Conservation (phyloP, 2,329 filamentous ascomycete genomes). For the Penicillium sp. region DNA sequence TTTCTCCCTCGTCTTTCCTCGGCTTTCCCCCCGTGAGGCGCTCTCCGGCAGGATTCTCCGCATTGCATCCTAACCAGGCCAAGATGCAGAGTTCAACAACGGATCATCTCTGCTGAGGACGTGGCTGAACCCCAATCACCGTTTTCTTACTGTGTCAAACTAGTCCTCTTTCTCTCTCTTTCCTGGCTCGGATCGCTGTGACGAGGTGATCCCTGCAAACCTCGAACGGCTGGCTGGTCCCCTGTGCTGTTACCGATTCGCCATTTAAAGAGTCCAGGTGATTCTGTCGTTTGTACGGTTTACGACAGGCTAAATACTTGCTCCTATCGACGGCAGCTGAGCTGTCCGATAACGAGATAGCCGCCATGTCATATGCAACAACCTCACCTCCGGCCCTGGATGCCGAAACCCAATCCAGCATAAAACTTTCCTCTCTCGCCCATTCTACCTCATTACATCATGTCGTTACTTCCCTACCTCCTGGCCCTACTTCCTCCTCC, state of each 20-base stretch:
- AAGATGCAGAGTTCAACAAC: constrained; percentile 47
- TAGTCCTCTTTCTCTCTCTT: constrained; percentile 29
- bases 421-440: constrained; percentile 35
- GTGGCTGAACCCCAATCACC: constrained; percentile 35
- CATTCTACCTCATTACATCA: constrained; percentile 36
- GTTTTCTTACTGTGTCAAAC: constrained; percentile 29
- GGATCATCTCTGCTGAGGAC: constrained; percentile 40
- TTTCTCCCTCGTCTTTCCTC: constrained; percentile 18
- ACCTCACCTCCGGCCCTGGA: constrained; percentile 37
- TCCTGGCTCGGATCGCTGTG: constrained; percentile 34
- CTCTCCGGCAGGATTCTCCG: constrained; percentile 44
- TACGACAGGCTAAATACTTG: constrained; percentile 25
- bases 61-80: constrained; percentile 40
- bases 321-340: constrained; percentile 29
- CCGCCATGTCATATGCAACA: constrained; percentile 40
- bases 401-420: constrained; percentile 36
- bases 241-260: constrained; percentile 32
- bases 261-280: constrained; percentile 40
- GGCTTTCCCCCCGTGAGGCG: constrained; percentile 30
- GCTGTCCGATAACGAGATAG: constrained; percentile 29
- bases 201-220: constrained; percentile 26
- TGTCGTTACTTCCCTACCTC: constrained; percentile 33
- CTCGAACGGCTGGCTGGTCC: constrained; percentile 30
- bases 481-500: constrained; percentile 26
- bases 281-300: constrained; percentile 37